phyloP scores from a whole-genome alignment of 345 rosid genomes.

The Camelina hispida region DNA sequence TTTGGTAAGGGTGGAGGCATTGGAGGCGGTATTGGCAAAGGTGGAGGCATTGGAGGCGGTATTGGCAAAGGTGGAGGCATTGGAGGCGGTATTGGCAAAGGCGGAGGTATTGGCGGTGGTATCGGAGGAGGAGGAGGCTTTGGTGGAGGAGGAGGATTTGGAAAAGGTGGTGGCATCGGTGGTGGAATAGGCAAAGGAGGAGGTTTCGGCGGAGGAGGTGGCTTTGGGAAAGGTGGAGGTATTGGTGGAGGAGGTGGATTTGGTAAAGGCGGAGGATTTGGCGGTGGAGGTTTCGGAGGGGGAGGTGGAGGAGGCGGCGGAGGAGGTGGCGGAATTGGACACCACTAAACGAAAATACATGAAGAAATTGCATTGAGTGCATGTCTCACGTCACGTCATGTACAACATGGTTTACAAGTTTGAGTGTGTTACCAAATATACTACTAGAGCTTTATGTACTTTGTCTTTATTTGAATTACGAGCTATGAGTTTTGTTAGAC shows the following conservation, averaged over 20 bases:
- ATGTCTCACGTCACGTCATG: conserved; percentile 9
- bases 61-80: not conserved
- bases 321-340: conserved; percentile 33
- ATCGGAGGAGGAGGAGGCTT: conserved; percentile 19
- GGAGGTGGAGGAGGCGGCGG: conserved; percentile 9
- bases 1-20: conserved; percentile 36
- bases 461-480: conserved; percentile 18
- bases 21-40: conserved; percentile 2
- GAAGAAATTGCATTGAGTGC: conserved; percentile 29
- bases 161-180: too few species aligned
- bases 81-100: not conserved
- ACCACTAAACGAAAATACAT: conserved; percentile 26
- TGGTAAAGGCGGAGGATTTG: conserved; percentile 38
- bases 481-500: conserved; percentile 24
- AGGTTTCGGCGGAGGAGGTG: too few species aligned
- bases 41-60: conserved; percentile 24
- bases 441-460: conserved; percentile 14
- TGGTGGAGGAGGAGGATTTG: too few species aligned
- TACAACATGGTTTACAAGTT: conserved; percentile 33
- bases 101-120: conserved; percentile 30
- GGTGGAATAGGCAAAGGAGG: too few species aligned
- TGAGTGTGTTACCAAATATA: conserved; percentile 19
- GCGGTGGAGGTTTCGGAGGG: conserved; percentile 35
- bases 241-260: conserved; percentile 42
- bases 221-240: too few species aligned